A percentile compares a stretch with the other conserved stretches of the same genome.
Evolutionary conservation across 805 yeast species (phyloP).

Genomic region (Metschnikowia lunata): DNA sequence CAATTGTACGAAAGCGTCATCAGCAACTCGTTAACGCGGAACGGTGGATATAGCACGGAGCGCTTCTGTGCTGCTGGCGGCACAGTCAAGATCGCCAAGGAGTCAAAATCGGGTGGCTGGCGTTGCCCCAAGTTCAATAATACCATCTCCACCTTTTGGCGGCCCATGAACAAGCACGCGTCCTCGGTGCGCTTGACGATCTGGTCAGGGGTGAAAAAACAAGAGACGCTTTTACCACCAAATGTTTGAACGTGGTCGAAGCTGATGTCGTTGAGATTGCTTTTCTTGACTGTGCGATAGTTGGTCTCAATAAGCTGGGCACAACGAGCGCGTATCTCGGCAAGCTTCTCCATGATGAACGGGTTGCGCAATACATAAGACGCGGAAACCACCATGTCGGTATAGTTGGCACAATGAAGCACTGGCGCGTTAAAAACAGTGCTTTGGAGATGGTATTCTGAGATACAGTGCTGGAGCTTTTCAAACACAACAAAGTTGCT

Average conservation of each 20-base stretch:
- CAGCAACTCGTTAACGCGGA: constrained; percentile 35
- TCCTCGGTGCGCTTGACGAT: constrained; percentile 32
- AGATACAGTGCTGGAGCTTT: constrained; percentile 23
- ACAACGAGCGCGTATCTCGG: constrained; percentile 14
- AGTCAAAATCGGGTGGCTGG: constrained; percentile 21
- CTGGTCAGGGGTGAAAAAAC: constrained; percentile 33
- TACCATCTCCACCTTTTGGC: constrained; percentile 27
- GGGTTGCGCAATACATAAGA: constrained; percentile 31
- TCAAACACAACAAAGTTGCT: constrained; percentile 30
- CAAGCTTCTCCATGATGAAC: constrained; percentile 32
- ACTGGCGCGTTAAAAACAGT: constrained; percentile 28
- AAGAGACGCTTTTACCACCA: constrained; percentile 30
- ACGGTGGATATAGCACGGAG: constrained; percentile 39
- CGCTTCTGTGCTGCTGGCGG: constrained; percentile 20
- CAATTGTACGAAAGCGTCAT: constrained; percentile 16
- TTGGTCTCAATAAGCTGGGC: constrained; percentile 16
- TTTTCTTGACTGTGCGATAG: constrained; percentile 12
- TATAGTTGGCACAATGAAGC: constrained; percentile 27
- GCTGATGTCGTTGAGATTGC: constrained; percentile 28
- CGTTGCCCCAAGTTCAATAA: constrained; percentile 26
- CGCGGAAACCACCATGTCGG: constrained; percentile 25
- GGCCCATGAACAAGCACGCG: constrained; percentile 18
- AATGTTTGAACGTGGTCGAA: constrained; percentile 34
- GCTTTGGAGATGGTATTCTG: constrained; percentile 15
- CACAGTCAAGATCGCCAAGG: constrained; percentile 34